Evolutionary conservation across 2,329 filamentous ascomycete species (phyloP).

Genomic region (Aspergillus aculeatinus): DNA sequence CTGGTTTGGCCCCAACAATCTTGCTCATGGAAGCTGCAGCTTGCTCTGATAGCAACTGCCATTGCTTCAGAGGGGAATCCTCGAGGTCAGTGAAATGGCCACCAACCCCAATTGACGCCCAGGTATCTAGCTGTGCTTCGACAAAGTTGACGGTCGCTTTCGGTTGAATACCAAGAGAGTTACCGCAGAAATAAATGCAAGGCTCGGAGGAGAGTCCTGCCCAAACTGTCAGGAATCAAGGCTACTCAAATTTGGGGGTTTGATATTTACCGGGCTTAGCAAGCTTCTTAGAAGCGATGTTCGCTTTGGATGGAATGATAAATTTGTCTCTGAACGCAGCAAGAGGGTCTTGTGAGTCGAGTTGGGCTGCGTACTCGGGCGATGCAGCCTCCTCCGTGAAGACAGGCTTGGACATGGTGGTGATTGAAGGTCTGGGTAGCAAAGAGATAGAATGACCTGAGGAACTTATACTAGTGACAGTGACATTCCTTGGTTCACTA

Average conservation of each 20-base stretch:
- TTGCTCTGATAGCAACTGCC: constrained; percentile 76
- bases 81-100: constrained; percentile 74
- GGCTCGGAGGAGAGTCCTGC: constrained; percentile 37
- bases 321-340: constrained; percentile 68
- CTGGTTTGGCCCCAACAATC: constrained; percentile 68
- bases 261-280: constrained; percentile 35
- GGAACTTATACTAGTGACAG: not conserved
- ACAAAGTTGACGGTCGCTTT: constrained; percentile 64
- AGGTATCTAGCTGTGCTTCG: constrained; percentile 72
- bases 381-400: constrained; percentile 34
- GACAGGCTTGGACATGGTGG: constrained; percentile 15
- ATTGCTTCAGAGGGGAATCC: constrained; percentile 66
- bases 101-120: constrained; percentile 77
- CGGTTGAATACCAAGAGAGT: constrained; percentile 83
- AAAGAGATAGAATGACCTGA: not conserved
- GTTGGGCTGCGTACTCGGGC: constrained; percentile 42
- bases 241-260: not conserved
- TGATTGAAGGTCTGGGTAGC: not conserved
- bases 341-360: constrained; percentile 63
- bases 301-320: constrained; percentile 71
- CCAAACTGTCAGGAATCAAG: constrained; percentile 12
- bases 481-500: not conserved
- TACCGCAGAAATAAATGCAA: constrained; percentile 78
- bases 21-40: constrained; percentile 67
- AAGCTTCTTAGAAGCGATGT: constrained; percentile 65